Evolutionary conservation across 106 monocot species (phyloP).

Genomic region (Ottelia alismoides): DNA sequence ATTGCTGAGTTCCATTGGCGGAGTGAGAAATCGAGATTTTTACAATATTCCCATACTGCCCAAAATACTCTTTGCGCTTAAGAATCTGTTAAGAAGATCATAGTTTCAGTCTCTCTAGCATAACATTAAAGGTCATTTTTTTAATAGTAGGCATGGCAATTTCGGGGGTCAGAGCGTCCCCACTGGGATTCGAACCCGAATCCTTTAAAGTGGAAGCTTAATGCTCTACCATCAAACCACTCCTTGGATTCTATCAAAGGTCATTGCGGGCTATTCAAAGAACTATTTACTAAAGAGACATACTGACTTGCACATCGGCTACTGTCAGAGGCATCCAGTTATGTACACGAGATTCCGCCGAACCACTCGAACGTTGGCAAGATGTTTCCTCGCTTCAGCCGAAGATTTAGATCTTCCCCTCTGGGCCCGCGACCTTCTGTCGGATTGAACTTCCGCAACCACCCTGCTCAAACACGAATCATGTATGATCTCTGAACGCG

Average conservation of each 20-base stretch:
- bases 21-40: constrained; percentile 86
- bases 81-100: constrained; percentile 56
- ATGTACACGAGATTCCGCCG: constrained; percentile 86
- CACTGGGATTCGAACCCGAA: too few relatives aligned
- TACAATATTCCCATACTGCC: constrained; percentile 83
- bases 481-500: too few relatives aligned
- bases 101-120: too few relatives aligned
- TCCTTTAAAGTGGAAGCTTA: too few relatives aligned
- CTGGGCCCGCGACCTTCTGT: constrained; percentile 36
- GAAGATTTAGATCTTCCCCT: constrained; percentile 42
- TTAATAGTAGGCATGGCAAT: too few relatives aligned
- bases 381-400: constrained; percentile 62
- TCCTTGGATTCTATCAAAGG: too few relatives aligned
- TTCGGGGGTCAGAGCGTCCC: too few relatives aligned
- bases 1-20: constrained; percentile 40
- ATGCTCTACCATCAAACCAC: too few relatives aligned
- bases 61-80: constrained; percentile 87
- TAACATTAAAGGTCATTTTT: too few relatives aligned
- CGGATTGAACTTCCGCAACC: constrained; percentile 35
- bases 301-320: constrained; percentile 59
- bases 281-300: too few relatives aligned
- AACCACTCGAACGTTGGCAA: constrained; percentile 67
- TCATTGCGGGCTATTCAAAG: too few relatives aligned
- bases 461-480: constrained; percentile 29
- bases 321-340: constrained; percentile 70